Evolutionary conservation across 805 yeast species (phyloP), one percentile per base, ranked within the genome.

Genomic region (Metschnikowia koreensis): DNA sequence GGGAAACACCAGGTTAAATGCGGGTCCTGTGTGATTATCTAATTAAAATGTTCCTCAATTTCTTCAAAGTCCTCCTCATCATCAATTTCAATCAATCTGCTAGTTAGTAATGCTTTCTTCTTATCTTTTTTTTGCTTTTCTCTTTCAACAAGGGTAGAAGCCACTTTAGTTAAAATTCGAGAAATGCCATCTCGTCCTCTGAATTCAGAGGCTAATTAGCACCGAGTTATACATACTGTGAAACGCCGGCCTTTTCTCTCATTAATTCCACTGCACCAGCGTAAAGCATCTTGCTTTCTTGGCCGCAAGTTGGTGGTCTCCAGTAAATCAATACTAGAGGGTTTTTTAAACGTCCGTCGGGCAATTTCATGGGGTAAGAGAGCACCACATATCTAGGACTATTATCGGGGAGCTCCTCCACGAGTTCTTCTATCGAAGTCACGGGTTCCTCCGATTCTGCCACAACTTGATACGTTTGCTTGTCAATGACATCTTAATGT

Each of bases 221-320:
- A 22, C 22, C 22, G 22, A 22, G 29, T 11, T 36, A 48, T 58
- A 71, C 75, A 60, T 73, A 67, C 82, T 77, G 75, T 31, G 81
- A 73, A n/a, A 89, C 90, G 15, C 90, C 89, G n/a, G 92, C 86
- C 58, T 86, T 84, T 46, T 81, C 83, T 66, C 93, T 79, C 51
- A 92, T 78, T 57, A 86, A 69, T 65, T 92, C 97, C 22, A 89
- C 81, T 1, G 96, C 96, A 5, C 94, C 96, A 0, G 97, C 97
- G 61, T 90, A 91, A 45, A 89, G 70, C 97, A 91, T 92, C 66
- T 86, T 84, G 62, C 80, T 75, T 50, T 87, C 88, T 64, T 86
- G 93, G 15, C 88, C 86, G n/a, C 89, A 77, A 0, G 96, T 89
- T 27, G 85, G 86, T 3, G 97, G 97, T 54, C 89, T 80, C 84